Percentiles rank a stretch among this genome's conserved stretches.
Conservation (phyloP, 2,329 filamentous ascomycete species). For the Botryotinia convoluta region DNA sequence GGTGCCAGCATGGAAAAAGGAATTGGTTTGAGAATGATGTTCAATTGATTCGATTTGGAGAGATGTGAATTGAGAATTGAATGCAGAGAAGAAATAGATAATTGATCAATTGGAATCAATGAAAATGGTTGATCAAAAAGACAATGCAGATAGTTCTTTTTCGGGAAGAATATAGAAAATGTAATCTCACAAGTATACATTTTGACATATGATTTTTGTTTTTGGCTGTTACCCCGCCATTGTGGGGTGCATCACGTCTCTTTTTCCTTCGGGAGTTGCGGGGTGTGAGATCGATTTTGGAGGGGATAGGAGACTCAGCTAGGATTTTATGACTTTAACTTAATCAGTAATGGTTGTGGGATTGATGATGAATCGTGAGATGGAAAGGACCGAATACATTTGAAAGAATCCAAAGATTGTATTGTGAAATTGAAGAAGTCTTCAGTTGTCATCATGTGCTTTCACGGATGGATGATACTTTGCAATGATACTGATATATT, state of each 20-base stretch:
- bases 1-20: rapidly evolving
- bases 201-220: background rate
- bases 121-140: background rate
- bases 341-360: no score
- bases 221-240: background rate
- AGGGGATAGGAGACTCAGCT: background rate
- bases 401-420: background rate
- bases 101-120: background rate
- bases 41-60: no score
- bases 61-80: background rate
- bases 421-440: background rate
- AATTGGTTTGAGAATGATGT: background rate
- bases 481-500: background rate
- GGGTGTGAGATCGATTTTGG: background rate
- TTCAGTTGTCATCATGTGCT: background rate
- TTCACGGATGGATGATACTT: background rate
- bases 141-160: background rate
- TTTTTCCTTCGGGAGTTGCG: background rate
- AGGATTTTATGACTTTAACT: background rate
- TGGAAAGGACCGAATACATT: background rate
- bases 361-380: background rate
- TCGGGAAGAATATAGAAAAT: no score
- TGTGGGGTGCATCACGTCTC: background rate
- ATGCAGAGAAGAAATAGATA: background rate
- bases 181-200: no score